phyloP scores from a whole-genome alignment of 495 filamentous ascomycete species.

The Trichoderma reesei region DNA sequence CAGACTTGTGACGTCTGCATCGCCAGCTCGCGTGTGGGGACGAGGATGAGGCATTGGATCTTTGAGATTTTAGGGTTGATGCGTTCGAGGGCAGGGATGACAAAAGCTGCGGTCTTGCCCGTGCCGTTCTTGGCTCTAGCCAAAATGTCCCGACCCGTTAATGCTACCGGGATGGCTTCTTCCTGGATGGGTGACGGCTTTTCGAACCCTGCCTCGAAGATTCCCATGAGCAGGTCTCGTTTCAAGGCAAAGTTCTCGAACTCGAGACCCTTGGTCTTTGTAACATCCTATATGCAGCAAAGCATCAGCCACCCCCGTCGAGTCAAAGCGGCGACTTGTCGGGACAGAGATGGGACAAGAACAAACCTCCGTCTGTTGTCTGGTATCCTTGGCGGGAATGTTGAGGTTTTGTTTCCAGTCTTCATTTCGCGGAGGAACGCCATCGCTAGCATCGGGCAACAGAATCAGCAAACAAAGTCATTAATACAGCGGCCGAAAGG shows the following conservation, averaged over 20 bases:
- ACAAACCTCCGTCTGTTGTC: slow-evolving; percentile 88
- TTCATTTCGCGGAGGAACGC: slow-evolving; percentile 30
- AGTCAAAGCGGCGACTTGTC: slow-evolving; percentile 14
- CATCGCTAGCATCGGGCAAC: slow-evolving; percentile 10
- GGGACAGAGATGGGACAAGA: slow-evolving; percentile 8
- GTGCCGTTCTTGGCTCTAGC: slow-evolving; percentile 97
- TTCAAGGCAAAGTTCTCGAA: slow-evolving; percentile 96
- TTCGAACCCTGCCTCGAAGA: slow-evolving; percentile 97
- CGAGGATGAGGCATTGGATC: slow-evolving; percentile 89
- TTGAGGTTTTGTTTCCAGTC: slow-evolving; percentile 76
- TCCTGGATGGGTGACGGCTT: slow-evolving; percentile 99
- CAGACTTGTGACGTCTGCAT: slow-evolving; percentile 98
- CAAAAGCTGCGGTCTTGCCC: slow-evolving; percentile 94
- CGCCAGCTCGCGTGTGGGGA: slow-evolving; percentile 94
- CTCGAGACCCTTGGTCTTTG: slow-evolving; percentile 90
- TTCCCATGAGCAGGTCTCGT: slow-evolving; percentile 92
- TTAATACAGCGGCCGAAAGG: too few relatives aligned
- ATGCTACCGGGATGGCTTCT: slow-evolving; percentile 92
- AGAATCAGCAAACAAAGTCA: background rate
- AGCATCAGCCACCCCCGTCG: slow-evolving; percentile 16
- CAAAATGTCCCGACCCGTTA: slow-evolving; percentile 90
- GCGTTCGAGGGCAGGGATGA: slow-evolving; percentile 89
- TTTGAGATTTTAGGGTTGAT: slow-evolving; percentile 94
- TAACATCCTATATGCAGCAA: slow-evolving; percentile 64
- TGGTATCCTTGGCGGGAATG: slow-evolving; percentile 68